A percentile compares a stretch with the other conserved stretches of the same genome.
Conservation (phyloP, 2,329 filamentous ascomycete genomes). For the Fusarium aywerte region DNA sequence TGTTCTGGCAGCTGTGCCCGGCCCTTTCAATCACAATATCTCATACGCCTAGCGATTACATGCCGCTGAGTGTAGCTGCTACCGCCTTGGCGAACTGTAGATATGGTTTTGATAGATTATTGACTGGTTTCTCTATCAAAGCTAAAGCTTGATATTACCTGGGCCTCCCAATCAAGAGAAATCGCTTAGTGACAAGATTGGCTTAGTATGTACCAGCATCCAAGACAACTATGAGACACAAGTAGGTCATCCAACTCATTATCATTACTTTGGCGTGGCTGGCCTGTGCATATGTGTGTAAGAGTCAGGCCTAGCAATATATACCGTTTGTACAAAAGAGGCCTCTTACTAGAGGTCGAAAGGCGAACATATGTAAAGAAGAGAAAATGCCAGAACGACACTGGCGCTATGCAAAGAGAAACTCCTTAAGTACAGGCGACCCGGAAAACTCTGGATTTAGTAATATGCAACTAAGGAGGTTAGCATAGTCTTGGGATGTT, state of each 20-base stretch:
- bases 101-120: not conserved
- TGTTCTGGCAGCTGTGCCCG: conserved; percentile 2
- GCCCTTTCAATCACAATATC: conserved; percentile 5
- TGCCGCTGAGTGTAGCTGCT: not conserved
- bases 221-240: not conserved
- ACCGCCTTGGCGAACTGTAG: conserved; percentile 20
- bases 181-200: not conserved
- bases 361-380: conserved; percentile 39
- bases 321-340: conserved; percentile 41
- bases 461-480: conserved; percentile 76
- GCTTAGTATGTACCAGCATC: not conserved
- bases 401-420: conserved; percentile 73
- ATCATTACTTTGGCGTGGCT: conserved; percentile 43
- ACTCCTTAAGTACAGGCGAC: conserved; percentile 90
- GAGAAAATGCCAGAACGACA: conserved; percentile 26
- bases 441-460: conserved; percentile 94
- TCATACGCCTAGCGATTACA: conserved; percentile 17
- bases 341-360: conserved; percentile 25
- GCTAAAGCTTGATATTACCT: conserved; percentile 11
- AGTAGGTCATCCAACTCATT: conserved; percentile 42
- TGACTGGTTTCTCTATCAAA: not conserved
- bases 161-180: conserved; percentile 2
- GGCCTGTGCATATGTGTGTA: conserved; percentile 26
- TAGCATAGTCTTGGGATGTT: conserved; percentile 10
- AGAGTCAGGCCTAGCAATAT: conserved; percentile 30